phyloP scores from a whole-genome alignment of 2,329 filamentous ascomycete genomes.

The Xylaria multiplex region DNA sequence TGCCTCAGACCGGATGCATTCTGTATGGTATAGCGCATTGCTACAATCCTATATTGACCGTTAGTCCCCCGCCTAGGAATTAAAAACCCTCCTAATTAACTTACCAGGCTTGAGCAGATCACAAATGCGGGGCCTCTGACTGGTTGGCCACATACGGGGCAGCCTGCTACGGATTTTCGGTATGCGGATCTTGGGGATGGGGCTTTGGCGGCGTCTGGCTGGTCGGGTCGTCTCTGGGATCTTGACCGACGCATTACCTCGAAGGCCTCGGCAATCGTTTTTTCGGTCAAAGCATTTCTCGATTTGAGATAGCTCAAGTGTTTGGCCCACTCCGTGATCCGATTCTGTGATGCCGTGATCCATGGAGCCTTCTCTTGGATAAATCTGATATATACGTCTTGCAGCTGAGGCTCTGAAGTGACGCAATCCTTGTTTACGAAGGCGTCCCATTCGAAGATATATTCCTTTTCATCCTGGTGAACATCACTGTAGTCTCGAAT shows the following conservation, averaged over 20 bases:
- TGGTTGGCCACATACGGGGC: conserved; percentile 59
- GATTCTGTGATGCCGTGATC: conserved; percentile 60
- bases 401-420: conserved; percentile 62
- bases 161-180: conserved; percentile 58
- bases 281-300: conserved; percentile 58
- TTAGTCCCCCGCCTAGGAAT: conserved; percentile 25
- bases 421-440: conserved; percentile 63
- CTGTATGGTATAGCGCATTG: conserved; percentile 62
- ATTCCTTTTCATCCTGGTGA: conserved; percentile 64
- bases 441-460: conserved; percentile 67
- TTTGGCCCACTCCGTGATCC: conserved; percentile 65
- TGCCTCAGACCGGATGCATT: conserved; percentile 55
- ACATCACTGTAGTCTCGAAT: conserved; percentile 68
- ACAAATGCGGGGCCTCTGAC: conserved; percentile 60
- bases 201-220: conserved; percentile 39
- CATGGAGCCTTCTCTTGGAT: conserved; percentile 61
- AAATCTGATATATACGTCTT: conserved; percentile 63
- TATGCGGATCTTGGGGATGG: conserved; percentile 49
- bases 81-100: conserved; percentile 33
- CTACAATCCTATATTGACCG: conserved; percentile 32
- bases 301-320: conserved; percentile 63
- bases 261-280: conserved; percentile 56
- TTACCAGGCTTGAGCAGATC: conserved; percentile 62
- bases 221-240: conserved; percentile 44
- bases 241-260: conserved; percentile 57